Evolutionary conservation across 306 rosid genomes (phyloP).

Genomic region (cucumber (Cucumis sativus)): DNA sequence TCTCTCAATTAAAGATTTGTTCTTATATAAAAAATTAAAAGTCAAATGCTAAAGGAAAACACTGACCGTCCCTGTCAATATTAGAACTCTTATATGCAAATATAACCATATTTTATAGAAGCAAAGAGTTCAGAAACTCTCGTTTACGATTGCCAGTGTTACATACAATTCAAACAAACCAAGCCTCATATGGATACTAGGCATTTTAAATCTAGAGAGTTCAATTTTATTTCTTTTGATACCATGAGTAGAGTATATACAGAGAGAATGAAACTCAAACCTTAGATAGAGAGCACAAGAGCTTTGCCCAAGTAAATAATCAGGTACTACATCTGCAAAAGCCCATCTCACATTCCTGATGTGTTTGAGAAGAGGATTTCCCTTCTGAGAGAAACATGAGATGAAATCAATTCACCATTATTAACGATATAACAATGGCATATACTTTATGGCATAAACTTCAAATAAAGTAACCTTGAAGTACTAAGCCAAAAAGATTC

Average conservation of each 20-base stretch:
- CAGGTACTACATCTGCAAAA: conserved; percentile 86
- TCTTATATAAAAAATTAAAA: no score
- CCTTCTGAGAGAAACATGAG: conserved; percentile 39
- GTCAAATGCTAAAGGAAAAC: background rate
- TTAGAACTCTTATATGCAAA: conserved; percentile 1
- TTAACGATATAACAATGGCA: background rate
- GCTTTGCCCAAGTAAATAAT: conserved; percentile 78
- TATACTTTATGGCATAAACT: background rate
- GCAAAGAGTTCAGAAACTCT: background rate
- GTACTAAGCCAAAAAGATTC: background rate
- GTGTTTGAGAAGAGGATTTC: conserved; percentile 87
- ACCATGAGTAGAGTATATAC: background rate
- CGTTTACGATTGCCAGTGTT: background rate
- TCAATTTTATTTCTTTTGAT: background rate
- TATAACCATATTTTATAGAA: background rate
- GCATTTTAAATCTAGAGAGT: background rate
- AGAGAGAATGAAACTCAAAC: conserved; percentile 22
- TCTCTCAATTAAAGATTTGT: background rate
- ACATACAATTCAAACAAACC: background rate
- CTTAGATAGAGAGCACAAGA: conserved; percentile 93
- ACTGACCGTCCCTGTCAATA: background rate
- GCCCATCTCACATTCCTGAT: conserved; percentile 87
- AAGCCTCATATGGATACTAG: background rate
- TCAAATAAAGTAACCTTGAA: background rate
- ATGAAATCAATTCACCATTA: background rate